Evolutionary conservation across 108 stramenopile genomes (phyloP), one percentile per base, ranked within the genome.

Genomic region (Cyclostephanos tholiformis): DNA sequence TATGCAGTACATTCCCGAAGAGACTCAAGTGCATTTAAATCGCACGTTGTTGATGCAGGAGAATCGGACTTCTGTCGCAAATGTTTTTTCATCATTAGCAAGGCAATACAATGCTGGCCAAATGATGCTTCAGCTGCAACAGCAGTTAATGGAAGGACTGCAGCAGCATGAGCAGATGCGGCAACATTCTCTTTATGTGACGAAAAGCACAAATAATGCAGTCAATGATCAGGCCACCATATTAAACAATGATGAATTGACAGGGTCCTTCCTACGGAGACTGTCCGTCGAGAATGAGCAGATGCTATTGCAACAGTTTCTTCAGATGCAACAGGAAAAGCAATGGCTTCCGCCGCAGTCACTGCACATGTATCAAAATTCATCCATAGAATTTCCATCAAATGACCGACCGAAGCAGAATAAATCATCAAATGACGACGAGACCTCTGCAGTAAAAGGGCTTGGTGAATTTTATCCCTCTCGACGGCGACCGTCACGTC

Each of bases 71-170:
- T 5, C 2, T 55, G 23, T 23, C 26, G 23, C 64, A n/a, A 43
- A 46, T 65, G 64, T 65, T 25, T 65, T 65, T 46, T 44, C 38
- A 19, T 65, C 64, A 12, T 25, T 65, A 26, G 39, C 26, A 43
- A 65, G 20, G 39, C 30, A 64, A 3, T 43, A 64, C 23, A 43
- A 12, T 39, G 6, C 39, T 4, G 63, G 19, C 23, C 63, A 44
- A 64, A 63, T 36, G 50, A 20, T 20, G 12, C n/a, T 41, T 22
- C 64, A 48, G 22, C 64, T 17, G 26, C 64, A 65, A 20, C 64
- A 48, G 46, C 46, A 65, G 41, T 13, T 2, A 65, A 22, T 25
- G 39, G 53, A 23, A 23, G 64, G 46, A 41, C 41, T 65, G 64
- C 39, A 38, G 41, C 41, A 65, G 35, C 36, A 38, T 17, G 14